Evolutionary conservation across 148 eudicot genomes (phyloP), one percentile per base, ranked within the genome.

Genomic region (Beta vulgaris): DNA sequence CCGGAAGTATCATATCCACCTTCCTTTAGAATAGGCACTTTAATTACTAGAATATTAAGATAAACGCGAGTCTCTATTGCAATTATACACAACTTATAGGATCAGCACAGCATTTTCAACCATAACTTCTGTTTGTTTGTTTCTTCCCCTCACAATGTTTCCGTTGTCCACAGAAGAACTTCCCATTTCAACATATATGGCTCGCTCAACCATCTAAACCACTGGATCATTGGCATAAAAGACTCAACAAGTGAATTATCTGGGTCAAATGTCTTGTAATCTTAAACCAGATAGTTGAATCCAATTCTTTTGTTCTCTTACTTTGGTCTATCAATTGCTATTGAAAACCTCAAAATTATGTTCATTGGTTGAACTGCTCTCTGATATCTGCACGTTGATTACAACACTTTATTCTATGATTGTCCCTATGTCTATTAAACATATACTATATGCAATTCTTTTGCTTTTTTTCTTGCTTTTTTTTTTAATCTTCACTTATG

Each of bases 151-250:
- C 12, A 62, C 40, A 15, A n/a, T 21, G 32, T n/a, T 53, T 53
- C 40, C 21, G 53, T 32, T 34, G 44, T 5, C 61, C 55, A 44
- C 35, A 70, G 18, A 18, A 69, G 34, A 0, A 3, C 37, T 32
- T 70, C 42, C 60, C 60, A 70, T 10, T 25, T 70, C 60, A 70
- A 35, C 60, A 68, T 28, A 15, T 29, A 69, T 39, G 36, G 57
- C 23, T 46, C 39, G 26, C 43, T 54, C 28, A 16, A 26, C 12
- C 51, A 23, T 18, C 16, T 3, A 10, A 40, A 51, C 57, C 9
- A 4, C 25, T 19, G 25, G 23, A 23, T 51, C 26, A 51, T 19
- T 51, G 57, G 57, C 57, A 51, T 51, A 21, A 49, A 49, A 49
- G 4, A 21, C 26, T 51, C 2, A 51, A 16, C 57, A 19, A 51